Conservation (phyloP, 2,329 filamentous ascomycete species). For the Venturia oleaginea region DNA sequence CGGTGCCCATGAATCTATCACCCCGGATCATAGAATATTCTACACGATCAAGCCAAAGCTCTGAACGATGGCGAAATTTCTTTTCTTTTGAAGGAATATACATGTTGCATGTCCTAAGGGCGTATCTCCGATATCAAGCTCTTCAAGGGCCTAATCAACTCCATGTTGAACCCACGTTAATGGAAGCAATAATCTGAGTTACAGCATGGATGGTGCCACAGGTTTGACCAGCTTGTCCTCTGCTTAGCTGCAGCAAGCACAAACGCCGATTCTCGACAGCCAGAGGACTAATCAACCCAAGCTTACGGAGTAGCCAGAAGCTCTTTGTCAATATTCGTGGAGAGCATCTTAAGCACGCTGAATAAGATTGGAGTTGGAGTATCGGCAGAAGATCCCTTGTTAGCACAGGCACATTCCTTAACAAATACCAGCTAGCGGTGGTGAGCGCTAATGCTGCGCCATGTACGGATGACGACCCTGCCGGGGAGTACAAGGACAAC, state of each 20-base stretch:
- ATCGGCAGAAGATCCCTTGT: not conserved
- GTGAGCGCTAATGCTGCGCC: conserved; percentile 4
- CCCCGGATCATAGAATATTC: not conserved
- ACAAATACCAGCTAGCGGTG: not conserved
- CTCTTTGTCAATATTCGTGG: not conserved
- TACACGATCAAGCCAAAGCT: not conserved
- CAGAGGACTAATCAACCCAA: not conserved
- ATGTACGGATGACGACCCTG: conserved; percentile 2
- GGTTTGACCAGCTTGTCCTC: not conserved
- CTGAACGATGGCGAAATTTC: no score
- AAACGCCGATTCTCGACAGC: not conserved
- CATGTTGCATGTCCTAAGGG: no score
- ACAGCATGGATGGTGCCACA: not conserved
- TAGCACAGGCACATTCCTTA: not conserved
- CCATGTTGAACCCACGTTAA: not conserved
- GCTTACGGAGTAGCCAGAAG: not conserved
- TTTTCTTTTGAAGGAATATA: no score
- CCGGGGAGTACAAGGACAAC: conserved; percentile 1
- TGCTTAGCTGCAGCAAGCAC: not conserved
- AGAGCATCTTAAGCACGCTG: not conserved
- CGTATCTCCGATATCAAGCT: not conserved
- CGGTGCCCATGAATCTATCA: not conserved
- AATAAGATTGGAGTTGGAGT: not conserved
- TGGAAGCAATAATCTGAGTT: not conserved
- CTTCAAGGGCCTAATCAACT: not conserved